phyloP scores from a whole-genome alignment of 192 early-diverging fungal species.

The Backusella tarrabulga region DNA sequence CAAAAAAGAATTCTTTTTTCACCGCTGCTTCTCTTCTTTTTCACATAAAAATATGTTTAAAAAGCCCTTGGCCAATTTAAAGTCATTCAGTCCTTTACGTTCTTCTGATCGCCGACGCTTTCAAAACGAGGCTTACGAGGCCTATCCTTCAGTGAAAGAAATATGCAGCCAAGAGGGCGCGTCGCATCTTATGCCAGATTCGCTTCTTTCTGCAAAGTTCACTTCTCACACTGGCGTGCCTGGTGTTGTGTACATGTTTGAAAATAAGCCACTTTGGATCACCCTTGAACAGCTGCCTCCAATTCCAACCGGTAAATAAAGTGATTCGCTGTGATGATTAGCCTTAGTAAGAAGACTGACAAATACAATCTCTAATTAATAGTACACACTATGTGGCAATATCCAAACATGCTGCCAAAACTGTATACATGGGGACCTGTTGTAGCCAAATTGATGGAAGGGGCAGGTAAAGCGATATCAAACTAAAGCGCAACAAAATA shows the following conservation, averaged over 20 bases:
- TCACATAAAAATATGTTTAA: conserved; percentile 61
- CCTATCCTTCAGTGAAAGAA: conserved; percentile 48
- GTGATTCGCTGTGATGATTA: background rate
- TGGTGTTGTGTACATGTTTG: conserved; percentile 63
- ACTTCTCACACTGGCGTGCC: conserved; percentile 60
- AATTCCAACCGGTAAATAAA: conserved; percentile 58
- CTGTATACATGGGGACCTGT: conserved; percentile 70
- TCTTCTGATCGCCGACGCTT: conserved; percentile 68
- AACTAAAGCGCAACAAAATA: background rate
- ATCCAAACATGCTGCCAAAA: conserved; percentile 62
- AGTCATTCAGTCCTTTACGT: conserved; percentile 65
- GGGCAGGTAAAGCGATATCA: conserved; percentile 47
- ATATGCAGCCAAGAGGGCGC: conserved; percentile 33
- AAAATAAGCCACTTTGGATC: conserved; percentile 67
- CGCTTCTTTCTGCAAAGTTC: conserved; percentile 65
- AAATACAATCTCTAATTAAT: background rate
- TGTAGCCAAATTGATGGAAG: conserved; percentile 68
- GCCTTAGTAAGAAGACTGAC: background rate
- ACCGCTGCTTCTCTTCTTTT: background rate
- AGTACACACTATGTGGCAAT: conserved; percentile 81
- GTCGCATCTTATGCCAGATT: conserved; percentile 47
- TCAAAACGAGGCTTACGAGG: conserved; percentile 55
- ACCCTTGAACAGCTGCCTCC: conserved; percentile 50
- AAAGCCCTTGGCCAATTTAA: conserved; percentile 65
- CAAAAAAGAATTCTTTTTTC: no score